Evolutionary conservation across 1,284 basidiomycete species (phyloP).

Genomic region (Ustilago lituana): DNA sequence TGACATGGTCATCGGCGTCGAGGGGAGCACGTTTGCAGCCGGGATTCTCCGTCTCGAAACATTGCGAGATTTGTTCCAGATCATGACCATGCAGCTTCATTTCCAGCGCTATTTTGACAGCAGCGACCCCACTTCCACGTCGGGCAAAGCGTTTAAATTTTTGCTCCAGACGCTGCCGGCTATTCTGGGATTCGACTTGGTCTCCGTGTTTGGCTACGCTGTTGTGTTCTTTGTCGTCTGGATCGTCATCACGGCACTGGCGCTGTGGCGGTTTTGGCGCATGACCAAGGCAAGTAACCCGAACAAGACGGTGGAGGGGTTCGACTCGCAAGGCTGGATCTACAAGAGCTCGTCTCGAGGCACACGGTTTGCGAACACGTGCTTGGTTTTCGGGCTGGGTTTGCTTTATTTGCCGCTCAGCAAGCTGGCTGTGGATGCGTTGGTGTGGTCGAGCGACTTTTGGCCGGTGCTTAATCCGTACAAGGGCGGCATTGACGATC

Average conservation of each 20-base stretch:
- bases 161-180: slow-evolving; percentile 53
- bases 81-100: slow-evolving; percentile 54
- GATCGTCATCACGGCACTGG: slow-evolving; percentile 42
- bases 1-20: slow-evolving; percentile 60
- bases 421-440: slow-evolving; percentile 59
- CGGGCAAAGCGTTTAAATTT: slow-evolving; percentile 29
- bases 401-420: slow-evolving; percentile 60
- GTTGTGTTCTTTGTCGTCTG: slow-evolving; percentile 54
- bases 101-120: slow-evolving; percentile 38
- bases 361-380: slow-evolving; percentile 55
- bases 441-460: slow-evolving; percentile 61
- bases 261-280: slow-evolving; percentile 47
- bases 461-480: slow-evolving; percentile 73
- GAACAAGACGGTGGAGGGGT: slow-evolving; percentile 57
- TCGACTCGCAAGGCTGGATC: slow-evolving; percentile 56
- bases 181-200: slow-evolving; percentile 57
- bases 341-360: slow-evolving; percentile 48
- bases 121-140: slow-evolving; percentile 23
- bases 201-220: slow-evolving; percentile 58
- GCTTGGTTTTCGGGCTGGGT: slow-evolving; percentile 55
- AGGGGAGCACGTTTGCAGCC: slow-evolving; percentile 57
- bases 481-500: slow-evolving; percentile 69
- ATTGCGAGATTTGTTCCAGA: slow-evolving; percentile 56
- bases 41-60: slow-evolving; percentile 56
- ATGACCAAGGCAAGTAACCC: slow-evolving; percentile 58